Evolutionary conservation across 2,329 filamentous ascomycete species (phyloP).

Genomic region (Trichoderma koningii): DNA sequence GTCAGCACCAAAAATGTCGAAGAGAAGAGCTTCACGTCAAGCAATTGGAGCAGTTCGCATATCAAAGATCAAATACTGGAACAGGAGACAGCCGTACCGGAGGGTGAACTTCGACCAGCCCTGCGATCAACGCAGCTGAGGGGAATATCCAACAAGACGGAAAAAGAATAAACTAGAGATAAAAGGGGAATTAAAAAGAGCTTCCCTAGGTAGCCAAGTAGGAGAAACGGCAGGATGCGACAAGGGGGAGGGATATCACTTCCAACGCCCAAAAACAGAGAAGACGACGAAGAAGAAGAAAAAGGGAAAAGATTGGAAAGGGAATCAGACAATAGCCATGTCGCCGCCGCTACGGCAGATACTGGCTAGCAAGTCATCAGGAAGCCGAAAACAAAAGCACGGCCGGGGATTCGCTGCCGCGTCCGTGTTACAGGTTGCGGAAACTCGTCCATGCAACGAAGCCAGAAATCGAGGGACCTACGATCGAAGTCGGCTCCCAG

Average conservation of each 20-base stretch:
- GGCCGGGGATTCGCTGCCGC: slow-evolving; percentile 20
- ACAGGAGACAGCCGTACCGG: slow-evolving; percentile 25
- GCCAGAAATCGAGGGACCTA: neutral
- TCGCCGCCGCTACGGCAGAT: too few relatives aligned
- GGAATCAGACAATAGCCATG: neutral
- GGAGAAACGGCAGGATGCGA: neutral
- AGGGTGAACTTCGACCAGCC: slow-evolving; percentile 21
- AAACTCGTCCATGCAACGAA: slow-evolving; percentile 7
- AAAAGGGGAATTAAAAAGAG: slow-evolving; percentile 30
- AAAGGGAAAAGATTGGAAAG: neutral
- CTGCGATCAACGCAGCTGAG: slow-evolving; percentile 23
- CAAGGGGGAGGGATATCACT: neutral
- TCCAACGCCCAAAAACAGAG: too few relatives aligned
- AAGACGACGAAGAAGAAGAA: too few relatives aligned
- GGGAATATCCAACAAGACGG: slow-evolving; percentile 38
- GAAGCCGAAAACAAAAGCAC: slow-evolving; percentile 6
- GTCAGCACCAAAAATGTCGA: neutral
- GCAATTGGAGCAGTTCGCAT: neutral
- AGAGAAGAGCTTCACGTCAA: neutral
- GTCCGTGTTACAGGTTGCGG: slow-evolving; percentile 19
- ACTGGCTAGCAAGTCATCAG: too few relatives aligned
- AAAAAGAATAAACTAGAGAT: slow-evolving; percentile 7
- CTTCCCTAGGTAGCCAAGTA: slow-evolving; percentile 5
- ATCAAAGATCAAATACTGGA: neutral
- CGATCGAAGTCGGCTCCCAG: slow-evolving; percentile 15